These are phyloP conservation scores for Austroboletus niveus DNA, from an alignment of 1,284 basidiomycete genomes.

Conservation along the genomic window DNA sequence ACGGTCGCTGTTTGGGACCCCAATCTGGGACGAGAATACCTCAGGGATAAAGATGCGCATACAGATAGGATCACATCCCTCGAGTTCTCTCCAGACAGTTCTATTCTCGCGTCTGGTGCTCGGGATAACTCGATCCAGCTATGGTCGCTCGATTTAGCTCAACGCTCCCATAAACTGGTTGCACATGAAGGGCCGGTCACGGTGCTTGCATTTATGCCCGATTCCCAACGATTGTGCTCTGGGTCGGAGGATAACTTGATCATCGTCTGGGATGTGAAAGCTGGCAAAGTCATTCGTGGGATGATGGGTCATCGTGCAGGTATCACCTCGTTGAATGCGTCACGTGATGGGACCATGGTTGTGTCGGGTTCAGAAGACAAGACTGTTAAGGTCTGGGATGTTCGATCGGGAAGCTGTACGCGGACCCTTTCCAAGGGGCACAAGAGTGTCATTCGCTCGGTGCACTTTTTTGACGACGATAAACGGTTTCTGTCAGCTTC, in stretches of 20 bases:
- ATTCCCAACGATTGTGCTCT: constrained; percentile 8
- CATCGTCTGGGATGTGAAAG: constrained; percentile 7
- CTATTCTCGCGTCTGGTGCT: constrained; percentile 13
- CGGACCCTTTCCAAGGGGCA: constrained; percentile 10
- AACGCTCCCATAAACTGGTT: constrained; percentile 5
- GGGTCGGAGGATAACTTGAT: constrained; percentile 14
- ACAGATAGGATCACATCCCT: constrained; percentile 9
- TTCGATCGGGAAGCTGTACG: constrained; percentile 10
- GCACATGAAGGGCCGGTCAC: constrained; percentile 12
- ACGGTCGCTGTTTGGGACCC: constrained; percentile 20
- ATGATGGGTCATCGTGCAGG: constrained; percentile 13
- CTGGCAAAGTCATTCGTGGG: constrained; percentile 8
- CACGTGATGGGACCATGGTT: constrained; percentile 10
- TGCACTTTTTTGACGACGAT: constrained; percentile 13
- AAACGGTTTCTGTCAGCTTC: constrained; percentile 9
- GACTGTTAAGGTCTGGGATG: constrained; percentile 17
- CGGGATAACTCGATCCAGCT: constrained; percentile 14
- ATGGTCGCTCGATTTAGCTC: constrained; percentile 10
- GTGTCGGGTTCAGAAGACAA: constrained; percentile 13
- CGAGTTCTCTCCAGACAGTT: constrained; percentile 15
- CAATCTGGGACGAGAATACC: constrained; percentile 10
- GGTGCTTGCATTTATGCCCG: constrained; percentile 1
- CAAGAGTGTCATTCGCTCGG: constrained; percentile 5
- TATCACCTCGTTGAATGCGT: constrained; percentile 7
- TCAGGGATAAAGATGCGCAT: constrained; percentile 5